Evolutionary conservation across 2,329 filamentous ascomycete species (phyloP), one percentile per base, ranked within the genome.

Genomic region (Alternaria conjuncta): DNA sequence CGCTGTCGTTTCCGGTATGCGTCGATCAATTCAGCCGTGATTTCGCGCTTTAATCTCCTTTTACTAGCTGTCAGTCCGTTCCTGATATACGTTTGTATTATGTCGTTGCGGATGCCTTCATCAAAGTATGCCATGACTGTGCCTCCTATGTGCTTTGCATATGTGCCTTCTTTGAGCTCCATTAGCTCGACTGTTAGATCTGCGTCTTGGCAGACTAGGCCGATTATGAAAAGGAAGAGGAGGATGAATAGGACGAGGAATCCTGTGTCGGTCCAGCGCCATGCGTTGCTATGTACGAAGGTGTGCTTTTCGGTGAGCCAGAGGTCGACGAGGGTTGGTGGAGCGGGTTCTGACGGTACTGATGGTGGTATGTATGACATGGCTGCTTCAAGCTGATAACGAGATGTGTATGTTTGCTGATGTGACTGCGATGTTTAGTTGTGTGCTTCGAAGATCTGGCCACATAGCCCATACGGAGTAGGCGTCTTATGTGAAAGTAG

Each of bases 41-140:
- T 41, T 1, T 41, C 36, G 8, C 36, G 36, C 36, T 41, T 41
- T 6, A 18, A 18, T 11, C 36, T 3, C 9, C 0, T 41, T n/a
- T 18, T 41, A 18, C 36, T 41, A 0, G 1, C 2, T 0, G 13
- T 11, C 5, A 46, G 12, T 0, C 21, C 44, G 0, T 0, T 13
- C 12, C 7, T 46, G 11, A 21, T 23, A 1, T 46, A 15, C 13
- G 3, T 23, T 15, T 46, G 20, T 4, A 46, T 1, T 0, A 23
- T 0, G 20, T 46, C 21, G 11, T 23, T 15, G 6, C 44, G 12
- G 25, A 46, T 15, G 7, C 20, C 20, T 0, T 23, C 21, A 0
- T 20, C 44, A 15, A 46, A 15, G 20, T 23, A 12, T 15, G 10
- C 20, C 20, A 46, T 46, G 44, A 46, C 20, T 23, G 13, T 15